Percentiles rank a stretch among this genome's conserved stretches.
Conservation (phyloP, 768 basidiomycete species). For the Mrakia gelida region DNA sequence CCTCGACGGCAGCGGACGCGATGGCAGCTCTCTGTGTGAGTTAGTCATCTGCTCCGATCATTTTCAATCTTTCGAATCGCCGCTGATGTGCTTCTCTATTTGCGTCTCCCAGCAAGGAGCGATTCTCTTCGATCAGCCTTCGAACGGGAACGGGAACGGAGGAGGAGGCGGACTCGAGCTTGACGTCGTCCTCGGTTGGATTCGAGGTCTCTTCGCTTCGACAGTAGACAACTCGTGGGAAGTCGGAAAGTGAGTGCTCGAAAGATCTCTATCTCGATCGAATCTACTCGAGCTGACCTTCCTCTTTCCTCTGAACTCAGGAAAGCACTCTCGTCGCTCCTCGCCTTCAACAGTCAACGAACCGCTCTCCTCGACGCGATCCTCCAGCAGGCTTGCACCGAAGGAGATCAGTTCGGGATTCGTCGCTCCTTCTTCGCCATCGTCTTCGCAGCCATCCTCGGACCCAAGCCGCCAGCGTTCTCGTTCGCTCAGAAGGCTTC, state of each 20-base stretch:
- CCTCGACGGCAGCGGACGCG: constrained; percentile 77
- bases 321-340: constrained; percentile 67
- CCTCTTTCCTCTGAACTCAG: constrained; percentile 49
- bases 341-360: constrained; percentile 58
- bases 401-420: constrained; percentile 44
- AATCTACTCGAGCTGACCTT: constrained; percentile 21
- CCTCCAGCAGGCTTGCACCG: constrained; percentile 62
- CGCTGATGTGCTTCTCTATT: neutral
- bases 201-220: constrained; percentile 43
- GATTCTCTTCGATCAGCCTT: constrained; percentile 51
- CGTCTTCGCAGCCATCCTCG: constrained; percentile 64
- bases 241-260: constrained; percentile 25
- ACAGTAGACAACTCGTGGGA: constrained; percentile 25
- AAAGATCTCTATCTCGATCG: constrained; percentile 28
- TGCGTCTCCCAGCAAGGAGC: constrained; percentile 61
- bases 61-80: neutral
- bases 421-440: constrained; percentile 65
- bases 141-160: constrained; percentile 38
- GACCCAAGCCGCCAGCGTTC: constrained; percentile 53
- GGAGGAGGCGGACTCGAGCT: constrained; percentile 39
- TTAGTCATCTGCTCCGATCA: constrained; percentile 36
- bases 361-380: constrained; percentile 59
- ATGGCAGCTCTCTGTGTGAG: constrained; percentile 82
- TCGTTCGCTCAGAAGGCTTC: constrained; percentile 70
- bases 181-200: constrained; percentile 41